Evolutionary conservation across 305 asterid genomes (phyloP), one percentile per base, ranked within the genome.

Genomic region (Fraxinus velutina): DNA sequence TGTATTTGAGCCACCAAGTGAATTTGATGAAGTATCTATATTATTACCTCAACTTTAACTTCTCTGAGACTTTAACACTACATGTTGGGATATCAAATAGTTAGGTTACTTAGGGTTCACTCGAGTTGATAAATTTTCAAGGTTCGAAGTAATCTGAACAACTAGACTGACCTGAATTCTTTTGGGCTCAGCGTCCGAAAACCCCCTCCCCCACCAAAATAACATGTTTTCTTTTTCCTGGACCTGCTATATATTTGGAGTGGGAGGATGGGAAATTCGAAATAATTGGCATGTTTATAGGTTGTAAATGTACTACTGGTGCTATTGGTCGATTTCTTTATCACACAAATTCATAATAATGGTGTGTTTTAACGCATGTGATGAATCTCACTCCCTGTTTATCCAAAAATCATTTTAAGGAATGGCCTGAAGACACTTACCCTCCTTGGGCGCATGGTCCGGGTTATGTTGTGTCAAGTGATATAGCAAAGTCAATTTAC

Each of bases 401-500:
- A 10, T 78, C 74, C 24, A 66, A 73, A 79, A 73, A 80, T 74
- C 78, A 73, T 30, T 42, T 86, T 39, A 50, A 93, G 99, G 99
- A 96, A 89, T 96, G 97, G 97, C 89, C 92, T 52, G 93, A 91
- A 12, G 97, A 93, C 47, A 77, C 77, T 44, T 96, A 96, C 82
- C 99, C 99, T 79, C 98, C 98, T 57, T 96, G 93, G 94, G 99
- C 98, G n/a, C 96, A 91, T 79, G 99, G 98, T 83, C 99, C 98
- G 9, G 98, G 99, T 44, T 96, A 96, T 73, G 93, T 89, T 1
- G 92, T 96, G 78, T 92, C 99, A 60, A 88, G 87, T 39, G 97
- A 96, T 78, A 92, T 94, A 87, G 98, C 99, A 6, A 90, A 85
- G 76, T 89, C 87, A 37, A 85, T 96, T 82, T 89, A 91, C 87